These are phyloP conservation scores for Galerina sulciceps DNA, from an alignment of 768 basidiomycete genomes.

Conservation along the genomic window DNA sequence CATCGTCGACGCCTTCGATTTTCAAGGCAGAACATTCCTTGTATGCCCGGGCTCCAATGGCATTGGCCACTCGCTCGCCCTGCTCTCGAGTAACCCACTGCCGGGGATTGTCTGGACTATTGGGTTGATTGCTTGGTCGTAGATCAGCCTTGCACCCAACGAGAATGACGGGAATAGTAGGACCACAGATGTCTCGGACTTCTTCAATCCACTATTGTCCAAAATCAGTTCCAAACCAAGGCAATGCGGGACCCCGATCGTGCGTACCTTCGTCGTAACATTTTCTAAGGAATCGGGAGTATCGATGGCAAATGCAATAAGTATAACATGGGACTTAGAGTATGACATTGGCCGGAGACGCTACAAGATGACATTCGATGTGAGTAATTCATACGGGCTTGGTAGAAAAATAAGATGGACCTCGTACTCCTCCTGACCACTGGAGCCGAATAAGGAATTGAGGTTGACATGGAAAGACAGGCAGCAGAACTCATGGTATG, in stretches of 20 bases:
- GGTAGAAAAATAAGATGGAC: constrained; percentile 40
- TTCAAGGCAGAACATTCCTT: constrained; percentile 93
- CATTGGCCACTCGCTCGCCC: constrained; percentile 80
- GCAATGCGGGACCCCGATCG: neutral
- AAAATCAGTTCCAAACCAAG: constrained; percentile 20
- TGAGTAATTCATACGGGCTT: constrained; percentile 7
- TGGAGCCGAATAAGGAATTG: constrained; percentile 35
- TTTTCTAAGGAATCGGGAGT: constrained; percentile 97
- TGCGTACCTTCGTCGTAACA: constrained; percentile 83
- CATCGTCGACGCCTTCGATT: constrained; percentile 93
- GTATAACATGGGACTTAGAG: constrained; percentile 97
- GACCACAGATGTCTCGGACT: constrained; percentile 94
- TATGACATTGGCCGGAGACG: constrained; percentile 96
- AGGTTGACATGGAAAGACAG: constrained; percentile 13
- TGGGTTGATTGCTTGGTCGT: constrained; percentile 61
- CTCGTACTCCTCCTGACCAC: constrained; percentile 99
- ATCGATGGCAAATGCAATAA: constrained; percentile 96
- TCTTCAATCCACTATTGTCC: constrained; percentile 92
- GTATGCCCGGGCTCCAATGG: constrained; percentile 91
- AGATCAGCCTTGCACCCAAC: constrained; percentile 97
- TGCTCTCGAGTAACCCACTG: constrained; percentile 75
- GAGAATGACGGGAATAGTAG: constrained; percentile 89
- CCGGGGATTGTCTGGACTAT: constrained; percentile 46
- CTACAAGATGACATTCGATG: constrained; percentile 38
- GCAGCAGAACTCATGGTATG: constrained; percentile 6